phyloP scores from a whole-genome alignment of 257 asterid species.

The Jasminum sambac region DNA sequence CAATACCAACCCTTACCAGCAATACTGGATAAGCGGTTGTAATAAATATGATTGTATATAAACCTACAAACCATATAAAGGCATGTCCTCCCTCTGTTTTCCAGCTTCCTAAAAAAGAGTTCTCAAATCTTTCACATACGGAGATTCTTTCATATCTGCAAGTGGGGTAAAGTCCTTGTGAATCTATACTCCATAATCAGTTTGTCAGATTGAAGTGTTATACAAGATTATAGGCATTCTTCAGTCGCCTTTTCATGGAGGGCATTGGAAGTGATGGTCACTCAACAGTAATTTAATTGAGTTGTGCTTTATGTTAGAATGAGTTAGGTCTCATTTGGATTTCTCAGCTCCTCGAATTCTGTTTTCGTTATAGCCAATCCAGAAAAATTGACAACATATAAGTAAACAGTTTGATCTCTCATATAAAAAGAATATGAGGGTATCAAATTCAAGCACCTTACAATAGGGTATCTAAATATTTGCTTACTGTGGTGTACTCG shows the following conservation, averaged over 20 bases:
- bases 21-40: too few relatives aligned
- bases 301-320: background rate
- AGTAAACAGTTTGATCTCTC: background rate
- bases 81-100: background rate
- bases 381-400: background rate
- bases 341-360: too few relatives aligned
- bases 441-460: slow-evolving; percentile 26
- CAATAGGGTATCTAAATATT: slow-evolving; percentile 54
- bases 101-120: background rate
- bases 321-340: too few relatives aligned
- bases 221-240: background rate
- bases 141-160: background rate
- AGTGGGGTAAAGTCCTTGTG: background rate
- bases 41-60: too few relatives aligned
- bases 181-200: background rate
- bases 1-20: too few relatives aligned
- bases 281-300: background rate
- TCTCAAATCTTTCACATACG: background rate
- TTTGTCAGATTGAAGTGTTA: background rate
- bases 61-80: background rate
- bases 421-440: background rate
- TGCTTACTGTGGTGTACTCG: slow-evolving; percentile 67
- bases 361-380: too few relatives aligned
- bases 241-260: slow-evolving; percentile 5
- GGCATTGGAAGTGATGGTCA: slow-evolving; percentile 8